Evolutionary conservation across 768 basidiomycete species (phyloP).

Genomic region (Phylloporus sp.): DNA sequence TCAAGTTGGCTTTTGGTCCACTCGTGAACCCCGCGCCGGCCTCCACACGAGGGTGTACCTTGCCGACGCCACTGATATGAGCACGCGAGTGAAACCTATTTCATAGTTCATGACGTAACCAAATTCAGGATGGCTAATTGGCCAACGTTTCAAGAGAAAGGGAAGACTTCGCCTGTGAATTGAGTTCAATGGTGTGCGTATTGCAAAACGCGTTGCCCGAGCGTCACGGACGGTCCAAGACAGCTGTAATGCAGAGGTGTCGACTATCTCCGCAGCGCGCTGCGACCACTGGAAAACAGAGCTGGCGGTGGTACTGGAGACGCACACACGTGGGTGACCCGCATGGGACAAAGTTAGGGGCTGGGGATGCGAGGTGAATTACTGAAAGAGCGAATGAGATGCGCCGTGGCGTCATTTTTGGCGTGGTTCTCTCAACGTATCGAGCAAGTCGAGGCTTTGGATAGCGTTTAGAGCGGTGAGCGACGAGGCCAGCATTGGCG

Average conservation of each 20-base stretch:
- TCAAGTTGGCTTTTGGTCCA: neutral
- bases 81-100: neutral
- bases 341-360: conserved; percentile 1
- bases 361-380: neutral
- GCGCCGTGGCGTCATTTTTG: neutral
- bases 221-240: conserved; percentile 1
- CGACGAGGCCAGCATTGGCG: no score
- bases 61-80: conserved; percentile 13
- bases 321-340: neutral
- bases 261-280: no score
- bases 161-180: neutral
- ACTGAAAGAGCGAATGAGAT: neutral
- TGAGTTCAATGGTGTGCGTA: neutral
- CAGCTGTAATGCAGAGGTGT: no score
- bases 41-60: conserved; percentile 1
- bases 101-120: conserved; percentile 12
- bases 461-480: conserved; percentile 13
- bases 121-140: neutral
- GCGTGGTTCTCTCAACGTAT: neutral
- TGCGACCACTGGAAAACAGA: neutral
- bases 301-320: conserved; percentile 6
- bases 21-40: neutral
- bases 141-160: neutral
- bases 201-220: neutral
- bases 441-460: conserved; percentile 2